Percentiles rank a stretch among this genome's conserved stretches.
phyloP scores from a whole-genome alignment of 2,329 filamentous ascomycete genomes.

The Zalaria sp. region DNA sequence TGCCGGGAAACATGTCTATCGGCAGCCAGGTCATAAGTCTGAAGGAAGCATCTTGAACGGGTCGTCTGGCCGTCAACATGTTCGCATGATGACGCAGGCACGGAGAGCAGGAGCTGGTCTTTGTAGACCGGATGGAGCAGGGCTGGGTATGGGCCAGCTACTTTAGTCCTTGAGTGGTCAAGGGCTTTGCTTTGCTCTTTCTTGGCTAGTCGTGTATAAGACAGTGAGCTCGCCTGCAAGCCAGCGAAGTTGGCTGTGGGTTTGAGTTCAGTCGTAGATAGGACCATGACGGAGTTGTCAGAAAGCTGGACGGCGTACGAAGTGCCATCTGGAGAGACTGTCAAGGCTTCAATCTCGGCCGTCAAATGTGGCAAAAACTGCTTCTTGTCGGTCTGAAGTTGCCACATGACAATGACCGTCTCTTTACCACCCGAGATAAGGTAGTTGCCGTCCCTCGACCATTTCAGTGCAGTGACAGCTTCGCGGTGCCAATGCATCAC shows the following conservation, averaged over 20 bases:
- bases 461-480: conserved; percentile 72
- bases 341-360: conserved; percentile 69
- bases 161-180: conserved; percentile 6
- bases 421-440: conserved; percentile 86
- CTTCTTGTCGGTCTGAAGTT: conserved; percentile 71
- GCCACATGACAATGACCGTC: conserved; percentile 82
- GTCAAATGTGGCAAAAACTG: conserved; percentile 84
- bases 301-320: conserved; percentile 75
- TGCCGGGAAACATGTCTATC: conserved; percentile 72
- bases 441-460: conserved; percentile 93
- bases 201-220: not conserved
- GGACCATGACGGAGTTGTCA: conserved; percentile 81
- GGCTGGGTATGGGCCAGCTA: conserved; percentile 27
- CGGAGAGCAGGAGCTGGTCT: conserved; percentile 31
- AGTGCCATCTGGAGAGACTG: conserved; percentile 64
- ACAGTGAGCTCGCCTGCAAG: conserved; percentile 42
- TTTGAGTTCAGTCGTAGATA: conserved; percentile 80
- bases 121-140: conserved; percentile 25
- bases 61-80: not conserved
- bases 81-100: conserved; percentile 19
- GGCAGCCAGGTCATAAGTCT: conserved; percentile 73
- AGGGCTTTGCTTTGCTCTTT: conserved; percentile 4
- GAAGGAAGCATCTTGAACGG: conserved; percentile 47
- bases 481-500: conserved; percentile 86
- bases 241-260: conserved; percentile 75